Conservation (phyloP, 139 green algal species). For the Choricystis sp. region DNA sequence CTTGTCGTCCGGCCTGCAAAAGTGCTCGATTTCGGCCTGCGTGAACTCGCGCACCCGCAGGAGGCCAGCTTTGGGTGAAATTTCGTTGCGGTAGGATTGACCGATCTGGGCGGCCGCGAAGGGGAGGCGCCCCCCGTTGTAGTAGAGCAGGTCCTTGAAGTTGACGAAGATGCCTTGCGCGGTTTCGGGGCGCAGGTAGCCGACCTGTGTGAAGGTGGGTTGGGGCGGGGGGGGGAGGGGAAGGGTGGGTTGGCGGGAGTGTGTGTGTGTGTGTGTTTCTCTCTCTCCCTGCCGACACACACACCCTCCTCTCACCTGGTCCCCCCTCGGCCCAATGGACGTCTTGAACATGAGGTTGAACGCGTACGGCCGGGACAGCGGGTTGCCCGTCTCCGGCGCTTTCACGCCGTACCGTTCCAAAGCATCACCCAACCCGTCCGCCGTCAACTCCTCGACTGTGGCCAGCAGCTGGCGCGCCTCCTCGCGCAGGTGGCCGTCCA, state of each 20-base stretch:
- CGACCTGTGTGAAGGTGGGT: too few relatives aligned
- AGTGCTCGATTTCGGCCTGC: conserved; percentile 98
- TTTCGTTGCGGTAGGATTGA: conserved; percentile 93
- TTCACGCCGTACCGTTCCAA: conserved; percentile 67
- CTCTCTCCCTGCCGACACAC: too few relatives aligned
- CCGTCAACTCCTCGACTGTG: conserved; percentile 66
- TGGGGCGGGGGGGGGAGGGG: too few relatives aligned
- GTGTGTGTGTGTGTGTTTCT: too few relatives aligned
- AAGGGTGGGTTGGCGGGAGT: too few relatives aligned
- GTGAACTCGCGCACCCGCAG: conserved; percentile 97
- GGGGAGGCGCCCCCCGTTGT: conserved; percentile 92
- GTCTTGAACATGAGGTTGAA: conserved; percentile 99
- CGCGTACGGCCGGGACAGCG: conserved; percentile 73
- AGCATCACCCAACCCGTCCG: conserved; percentile 49
- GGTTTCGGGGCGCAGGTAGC: conserved; percentile 80
- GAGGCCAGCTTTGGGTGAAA: conserved; percentile 73
- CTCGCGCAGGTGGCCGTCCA: conserved; percentile 16
- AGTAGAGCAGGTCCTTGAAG: conserved; percentile 93
- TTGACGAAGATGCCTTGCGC: conserved; percentile 87
- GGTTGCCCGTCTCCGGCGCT: conserved; percentile 87
- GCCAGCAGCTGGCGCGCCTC: conserved; percentile 58
- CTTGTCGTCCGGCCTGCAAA: conserved; percentile 88
- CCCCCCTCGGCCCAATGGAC: conserved; percentile 66
- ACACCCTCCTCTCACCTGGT: too few relatives aligned
- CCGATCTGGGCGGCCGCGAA: conserved; percentile 93